Conservation (phyloP, 495 filamentous ascomycete species). For the Penicillium parvum region DNA sequence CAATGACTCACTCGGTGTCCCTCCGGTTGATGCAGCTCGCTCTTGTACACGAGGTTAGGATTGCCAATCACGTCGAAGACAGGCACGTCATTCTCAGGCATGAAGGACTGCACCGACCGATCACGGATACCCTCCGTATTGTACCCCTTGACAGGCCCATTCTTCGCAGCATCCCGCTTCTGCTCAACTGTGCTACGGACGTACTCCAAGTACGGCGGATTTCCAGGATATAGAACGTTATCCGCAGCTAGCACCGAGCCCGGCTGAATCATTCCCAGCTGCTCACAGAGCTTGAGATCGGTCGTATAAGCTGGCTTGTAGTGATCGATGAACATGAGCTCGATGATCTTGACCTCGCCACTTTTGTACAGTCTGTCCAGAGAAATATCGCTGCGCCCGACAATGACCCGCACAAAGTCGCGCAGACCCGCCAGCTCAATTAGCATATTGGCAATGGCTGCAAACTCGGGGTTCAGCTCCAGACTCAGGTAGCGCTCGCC, state of each 20-base stretch:
- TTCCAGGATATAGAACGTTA: slow-evolving; percentile 70
- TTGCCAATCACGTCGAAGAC: slow-evolving; percentile 53
- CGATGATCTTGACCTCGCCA: slow-evolving; percentile 53
- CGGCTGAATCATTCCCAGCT: slow-evolving; percentile 54
- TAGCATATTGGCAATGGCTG: slow-evolving; percentile 56
- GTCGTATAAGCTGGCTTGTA: slow-evolving; percentile 65
- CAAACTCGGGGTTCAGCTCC: slow-evolving; percentile 65
- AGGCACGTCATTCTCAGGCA: slow-evolving; percentile 37
- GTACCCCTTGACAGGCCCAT: slow-evolving; percentile 25
- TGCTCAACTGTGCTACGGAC: slow-evolving; percentile 34
- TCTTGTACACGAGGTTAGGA: slow-evolving; percentile 66
- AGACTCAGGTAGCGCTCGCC: slow-evolving; percentile 61
- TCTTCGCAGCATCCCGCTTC: slow-evolving; percentile 32
- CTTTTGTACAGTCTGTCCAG: slow-evolving; percentile 50
- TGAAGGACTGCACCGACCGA: slow-evolving; percentile 25
- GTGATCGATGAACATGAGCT: slow-evolving; percentile 71
- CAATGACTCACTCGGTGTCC: slow-evolving; percentile 26
- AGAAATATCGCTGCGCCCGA: slow-evolving; percentile 59
- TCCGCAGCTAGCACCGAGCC: slow-evolving; percentile 66
- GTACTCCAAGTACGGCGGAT: slow-evolving; percentile 62
- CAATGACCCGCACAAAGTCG: slow-evolving; percentile 60
- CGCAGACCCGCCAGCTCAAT: slow-evolving; percentile 64
- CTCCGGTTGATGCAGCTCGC: slow-evolving; percentile 58
- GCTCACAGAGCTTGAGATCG: slow-evolving; percentile 70
- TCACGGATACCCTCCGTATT: slow-evolving; percentile 28